Base-by-base conservation (phyloP, 192 early-diverging fungal species). In the Lunasporangiospora selenospora region DNA sequence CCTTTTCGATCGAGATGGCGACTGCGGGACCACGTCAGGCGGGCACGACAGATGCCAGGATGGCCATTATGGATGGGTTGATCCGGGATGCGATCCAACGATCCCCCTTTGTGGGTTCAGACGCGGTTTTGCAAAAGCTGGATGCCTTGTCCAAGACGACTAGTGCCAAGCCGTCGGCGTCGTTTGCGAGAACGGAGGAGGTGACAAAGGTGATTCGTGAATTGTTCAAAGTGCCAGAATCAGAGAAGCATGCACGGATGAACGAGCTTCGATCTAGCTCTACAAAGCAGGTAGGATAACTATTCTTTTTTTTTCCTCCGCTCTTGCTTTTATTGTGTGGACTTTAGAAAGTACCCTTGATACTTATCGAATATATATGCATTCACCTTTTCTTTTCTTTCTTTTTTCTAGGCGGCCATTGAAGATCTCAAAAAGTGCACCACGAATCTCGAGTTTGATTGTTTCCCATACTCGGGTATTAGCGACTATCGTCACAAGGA, bases 401-500 rank as follows among this genome's bases (percentile, higher is more conserved):
- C 39, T 44, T 24, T 52, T 56, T 34, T 12, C 7, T 62, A 83
- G 80, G 64, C 53, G 41, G 67, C 81, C 12, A 62, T 84, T 3
- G 58, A 71, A 27, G 82, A 84, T 51, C 56, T 84, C 42, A 81
- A 79, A 41, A 81, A 84, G 56, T 81, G 77, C 38, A 62, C 63
- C 4, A 58, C 76, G n/a, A 77, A 81, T 39, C 62, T 84, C 6
- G 70, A 77, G 30, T 32, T 67, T 21, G 67, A 78, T n/a, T 78
- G 79, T 29, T 90, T 90, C 60, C 62, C 75, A 19, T 75, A 58
- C 23, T 57, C 67, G 4, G 66, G 75, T 31, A 82, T 65, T 13
- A 84, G 82, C 42, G 82, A 89, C 29, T 76, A 76, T 36, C 85
- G 85, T 76, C 75, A 81, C 34, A 77, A 58, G 34, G 71, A 78